phyloP scores from a whole-genome alignment of 176 grass and related monocot species.

The Aechmea fasciata region DNA sequence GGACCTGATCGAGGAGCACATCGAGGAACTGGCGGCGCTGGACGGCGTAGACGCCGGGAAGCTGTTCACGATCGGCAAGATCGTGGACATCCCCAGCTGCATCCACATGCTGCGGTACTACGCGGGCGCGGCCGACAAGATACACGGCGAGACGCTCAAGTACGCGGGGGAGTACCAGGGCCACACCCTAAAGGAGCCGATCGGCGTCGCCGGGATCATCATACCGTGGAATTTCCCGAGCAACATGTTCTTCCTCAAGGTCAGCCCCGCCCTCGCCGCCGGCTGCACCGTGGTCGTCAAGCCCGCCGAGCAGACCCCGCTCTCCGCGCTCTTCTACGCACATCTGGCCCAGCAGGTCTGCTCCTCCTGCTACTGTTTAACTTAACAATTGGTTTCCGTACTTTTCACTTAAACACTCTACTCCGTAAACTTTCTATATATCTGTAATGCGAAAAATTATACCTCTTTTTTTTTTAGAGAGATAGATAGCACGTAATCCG shows the following conservation, averaged over 20 bases:
- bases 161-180: constrained; percentile 42
- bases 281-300: constrained; percentile 77
- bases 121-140: constrained; percentile 70
- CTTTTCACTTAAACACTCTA: too few species aligned
- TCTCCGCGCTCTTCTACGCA: constrained; percentile 61
- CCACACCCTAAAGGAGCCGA: constrained; percentile 83
- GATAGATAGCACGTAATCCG: too few species aligned
- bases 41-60: constrained; percentile 72
- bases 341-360: constrained; percentile 43
- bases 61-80: constrained; percentile 39
- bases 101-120: constrained; percentile 52
- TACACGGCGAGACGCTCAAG: constrained; percentile 72
- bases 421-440: too few species aligned
- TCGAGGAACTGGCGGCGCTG: constrained; percentile 52
- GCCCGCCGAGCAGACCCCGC: constrained; percentile 76
- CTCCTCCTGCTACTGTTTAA: neutral
- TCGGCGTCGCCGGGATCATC: constrained; percentile 78
- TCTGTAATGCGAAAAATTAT: neutral
- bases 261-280: constrained; percentile 55
- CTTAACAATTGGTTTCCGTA: neutral
- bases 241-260: constrained; percentile 89
- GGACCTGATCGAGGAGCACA: constrained; percentile 52
- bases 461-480: too few species aligned
- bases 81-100: constrained; percentile 31
- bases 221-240: constrained; percentile 72